Conservation (phyloP, 176 grass and related monocot genomes). For the Chloris gayana region DNA sequence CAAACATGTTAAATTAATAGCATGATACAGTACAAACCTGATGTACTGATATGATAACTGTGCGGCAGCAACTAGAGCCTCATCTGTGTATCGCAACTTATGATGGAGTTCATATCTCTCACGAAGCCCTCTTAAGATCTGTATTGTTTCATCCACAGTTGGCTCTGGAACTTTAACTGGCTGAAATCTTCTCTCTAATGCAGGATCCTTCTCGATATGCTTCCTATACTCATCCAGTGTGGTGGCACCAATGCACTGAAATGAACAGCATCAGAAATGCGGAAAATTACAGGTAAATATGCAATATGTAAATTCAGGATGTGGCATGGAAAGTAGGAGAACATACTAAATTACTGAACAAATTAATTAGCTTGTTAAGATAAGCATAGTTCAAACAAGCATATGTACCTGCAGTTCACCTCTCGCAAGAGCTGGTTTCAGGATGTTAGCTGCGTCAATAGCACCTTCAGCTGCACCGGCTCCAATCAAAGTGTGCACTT, state of each 20-base stretch:
- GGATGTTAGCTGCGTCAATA: constrained; percentile 98
- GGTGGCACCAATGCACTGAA: constrained; percentile 97
- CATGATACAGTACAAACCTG: constrained; percentile 54
- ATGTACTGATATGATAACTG: constrained; percentile 96
- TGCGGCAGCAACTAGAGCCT: constrained; percentile 85
- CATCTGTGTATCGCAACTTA: constrained; percentile 90
- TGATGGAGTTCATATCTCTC: constrained; percentile 98
- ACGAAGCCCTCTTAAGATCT: constrained; percentile 91
- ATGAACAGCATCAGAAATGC: constrained; percentile 37
- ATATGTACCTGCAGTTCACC: constrained; percentile 94
- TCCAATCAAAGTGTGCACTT: constrained; percentile 98
- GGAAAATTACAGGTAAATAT: neutral
- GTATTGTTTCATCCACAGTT: constrained; percentile 98
- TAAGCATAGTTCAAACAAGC: neutral
- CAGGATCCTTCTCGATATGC: constrained; percentile 98
- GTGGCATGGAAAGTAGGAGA: neutral
- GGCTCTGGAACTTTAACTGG: constrained; percentile 97
- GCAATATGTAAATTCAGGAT: neutral
- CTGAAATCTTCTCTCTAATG: constrained; percentile 94
- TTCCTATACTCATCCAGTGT: constrained; percentile 97
- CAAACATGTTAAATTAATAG: neutral
- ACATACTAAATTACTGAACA: constrained; percentile 2
- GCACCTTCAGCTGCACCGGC: constrained; percentile 98
- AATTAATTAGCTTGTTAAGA: neutral
- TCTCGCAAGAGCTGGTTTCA: constrained; percentile 98